Evolutionary conservation across 306 rosid genomes (phyloP).

Genomic region (Sophora flavescens): DNA sequence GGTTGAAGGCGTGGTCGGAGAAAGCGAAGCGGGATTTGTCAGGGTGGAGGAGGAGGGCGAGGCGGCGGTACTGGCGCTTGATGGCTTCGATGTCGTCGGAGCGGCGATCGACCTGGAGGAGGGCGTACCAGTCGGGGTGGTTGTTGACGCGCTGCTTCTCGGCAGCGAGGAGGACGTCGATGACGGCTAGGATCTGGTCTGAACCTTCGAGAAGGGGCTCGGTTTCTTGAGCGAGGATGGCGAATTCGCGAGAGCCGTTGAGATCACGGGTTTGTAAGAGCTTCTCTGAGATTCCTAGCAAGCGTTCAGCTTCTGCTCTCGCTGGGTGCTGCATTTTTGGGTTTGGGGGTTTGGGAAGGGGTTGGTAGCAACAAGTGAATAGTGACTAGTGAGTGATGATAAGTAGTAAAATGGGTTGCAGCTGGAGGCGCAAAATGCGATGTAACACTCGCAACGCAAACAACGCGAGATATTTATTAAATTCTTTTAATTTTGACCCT

Average conservation of each 20-base stretch:
- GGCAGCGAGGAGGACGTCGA: conserved; percentile 78
- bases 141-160: conserved; percentile 82
- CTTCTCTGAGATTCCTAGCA: conserved; percentile 83
- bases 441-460: not conserved
- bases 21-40: conserved; percentile 73
- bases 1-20: conserved; percentile 86
- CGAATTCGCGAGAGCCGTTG: conserved; percentile 77
- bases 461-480: not conserved
- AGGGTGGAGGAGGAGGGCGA: conserved; percentile 89
- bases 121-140: conserved; percentile 86
- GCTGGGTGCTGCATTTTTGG: conserved; percentile 47
- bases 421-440: not conserved
- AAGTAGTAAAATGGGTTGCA: not conserved
- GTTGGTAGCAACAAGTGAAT: not conserved
- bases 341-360: not conserved
- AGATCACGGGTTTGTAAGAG: conserved; percentile 83
- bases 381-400: not conserved
- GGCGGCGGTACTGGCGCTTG: conserved; percentile 81
- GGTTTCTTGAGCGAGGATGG: conserved; percentile 83
- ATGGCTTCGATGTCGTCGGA: conserved; percentile 72
- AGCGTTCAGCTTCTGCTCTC: conserved; percentile 78
- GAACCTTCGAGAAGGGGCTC: conserved; percentile 93
- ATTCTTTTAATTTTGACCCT: no score
- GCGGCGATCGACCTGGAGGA: conserved; percentile 77
- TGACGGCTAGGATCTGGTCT: conserved; percentile 91